A percentile compares a stretch with the other conserved stretches of the same genome.
Conservation (phyloP, 192 early-diverging fungal species). For the Backusella parvicylindrica region DNA sequence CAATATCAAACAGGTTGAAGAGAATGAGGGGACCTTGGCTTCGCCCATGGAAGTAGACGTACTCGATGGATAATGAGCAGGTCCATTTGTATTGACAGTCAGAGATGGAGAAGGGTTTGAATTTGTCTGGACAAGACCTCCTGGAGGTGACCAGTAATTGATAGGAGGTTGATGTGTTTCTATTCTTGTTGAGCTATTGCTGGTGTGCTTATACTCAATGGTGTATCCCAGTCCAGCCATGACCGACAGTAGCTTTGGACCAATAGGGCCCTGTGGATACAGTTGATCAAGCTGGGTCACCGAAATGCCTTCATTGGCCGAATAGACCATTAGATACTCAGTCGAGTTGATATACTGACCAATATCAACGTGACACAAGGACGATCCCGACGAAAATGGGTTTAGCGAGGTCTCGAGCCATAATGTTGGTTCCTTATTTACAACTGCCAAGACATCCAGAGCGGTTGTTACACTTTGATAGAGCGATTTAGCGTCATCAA, state of each 20-base stretch:
- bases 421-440: not conserved
- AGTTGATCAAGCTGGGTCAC: conserved; percentile 2
- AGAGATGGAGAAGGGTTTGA: not conserved
- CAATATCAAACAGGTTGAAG: not conserved
- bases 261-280: conserved; percentile 29
- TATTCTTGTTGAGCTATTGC: not conserved
- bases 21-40: not conserved
- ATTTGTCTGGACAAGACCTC: not conserved
- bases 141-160: not conserved
- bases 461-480: conserved; percentile 16
- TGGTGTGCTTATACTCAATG: not conserved
- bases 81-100: not conserved
- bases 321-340: conserved; percentile 44
- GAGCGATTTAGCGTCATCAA: not conserved
- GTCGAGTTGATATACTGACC: conserved; percentile 19
- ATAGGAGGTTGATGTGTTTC: not conserved
- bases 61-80: not conserved
- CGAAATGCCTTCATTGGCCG: conserved; percentile 30
- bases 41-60: not conserved
- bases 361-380: conserved; percentile 40
- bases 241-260: conserved; percentile 27
- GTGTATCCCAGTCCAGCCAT: conserved; percentile 33
- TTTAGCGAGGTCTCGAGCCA: conserved; percentile 34
- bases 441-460: not conserved
- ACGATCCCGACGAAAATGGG: conserved; percentile 36